A percentile compares a stretch with the other conserved stretches of the same genome.
Evolutionary conservation across 176 grass and related monocot genomes (phyloP).

Genomic region (Triticum dicoccoides): DNA sequence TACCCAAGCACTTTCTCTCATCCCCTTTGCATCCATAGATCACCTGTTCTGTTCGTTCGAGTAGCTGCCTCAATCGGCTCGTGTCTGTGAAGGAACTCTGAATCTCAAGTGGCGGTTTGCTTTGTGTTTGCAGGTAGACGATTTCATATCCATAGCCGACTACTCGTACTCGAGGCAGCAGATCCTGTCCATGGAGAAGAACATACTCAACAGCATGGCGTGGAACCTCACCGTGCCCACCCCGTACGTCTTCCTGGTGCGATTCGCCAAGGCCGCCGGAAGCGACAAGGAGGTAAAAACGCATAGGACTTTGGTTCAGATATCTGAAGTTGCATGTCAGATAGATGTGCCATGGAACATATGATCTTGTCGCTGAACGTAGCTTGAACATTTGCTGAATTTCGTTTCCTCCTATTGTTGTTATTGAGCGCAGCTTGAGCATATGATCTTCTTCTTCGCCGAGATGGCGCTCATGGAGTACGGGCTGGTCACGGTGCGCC

Average conservation of each 20-base stretch:
- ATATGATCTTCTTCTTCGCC: constrained; percentile 59
- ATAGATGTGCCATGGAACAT: not conserved
- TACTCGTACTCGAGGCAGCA: constrained; percentile 16
- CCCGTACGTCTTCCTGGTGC: constrained; percentile 57
- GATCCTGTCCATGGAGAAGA: constrained; percentile 61
- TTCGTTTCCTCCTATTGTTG: not conserved
- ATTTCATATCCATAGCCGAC: constrained; percentile 43
- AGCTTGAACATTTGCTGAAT: constrained; percentile 45
- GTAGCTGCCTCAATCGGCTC: no score
- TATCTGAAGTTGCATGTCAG: not conserved
- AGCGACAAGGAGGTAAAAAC: constrained; percentile 51
- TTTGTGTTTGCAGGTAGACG: constrained; percentile 41
- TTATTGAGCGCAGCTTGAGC: constrained; percentile 40
- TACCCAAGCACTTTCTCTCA: not conserved
- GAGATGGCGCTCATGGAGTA: constrained; percentile 67
- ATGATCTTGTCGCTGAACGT: not conserved
- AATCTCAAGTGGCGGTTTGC: not conserved
- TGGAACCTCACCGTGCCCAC: constrained; percentile 83
- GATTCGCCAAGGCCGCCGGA: constrained; percentile 64
- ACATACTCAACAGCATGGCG: constrained; percentile 61
- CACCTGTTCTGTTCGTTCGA: not conserved
- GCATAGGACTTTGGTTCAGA: not conserved
- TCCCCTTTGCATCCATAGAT: not conserved
- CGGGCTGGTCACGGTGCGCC: constrained; percentile 13
- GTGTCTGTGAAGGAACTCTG: not conserved